A percentile compares a stretch with the other conserved stretches of the same genome.
These are phyloP conservation scores for Babesia gibsoni DNA, from an alignment of 169 alveolate genomes.

Conservation along the genomic window DNA sequence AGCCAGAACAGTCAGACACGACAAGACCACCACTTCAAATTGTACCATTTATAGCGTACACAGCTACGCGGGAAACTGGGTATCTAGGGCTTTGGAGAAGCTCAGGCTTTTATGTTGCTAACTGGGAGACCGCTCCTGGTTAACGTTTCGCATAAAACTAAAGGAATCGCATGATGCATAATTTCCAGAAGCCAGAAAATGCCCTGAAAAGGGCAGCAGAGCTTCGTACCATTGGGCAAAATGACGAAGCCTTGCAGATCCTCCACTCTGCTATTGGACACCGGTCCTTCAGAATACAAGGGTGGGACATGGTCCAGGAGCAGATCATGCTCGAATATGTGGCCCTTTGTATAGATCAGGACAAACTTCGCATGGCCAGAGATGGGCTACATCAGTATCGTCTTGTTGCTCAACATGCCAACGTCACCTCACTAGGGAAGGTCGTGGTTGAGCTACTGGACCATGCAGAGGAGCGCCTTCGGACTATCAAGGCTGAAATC, in stretches of 20 bases:
- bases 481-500: slow-evolving; percentile 72
- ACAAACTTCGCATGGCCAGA: slow-evolving; percentile 84
- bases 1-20: no score
- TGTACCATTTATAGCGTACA: not conserved
- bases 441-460: slow-evolving; percentile 86
- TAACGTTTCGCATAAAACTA: not conserved
- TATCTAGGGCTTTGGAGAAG: not conserved
- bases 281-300: slow-evolving; percentile 81
- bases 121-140: not conserved
- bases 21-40: no score
- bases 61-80: not conserved
- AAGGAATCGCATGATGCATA: slow-evolving; percentile 65
- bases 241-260: slow-evolving; percentile 85
- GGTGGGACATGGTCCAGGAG: slow-evolving; percentile 89
- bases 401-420: slow-evolving; percentile 85
- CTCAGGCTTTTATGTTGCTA: no score
- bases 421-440: slow-evolving; percentile 86
- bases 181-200: slow-evolving; percentile 87
- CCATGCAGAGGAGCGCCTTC: slow-evolving; percentile 83
- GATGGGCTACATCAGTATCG: slow-evolving; percentile 89
- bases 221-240: slow-evolving; percentile 85
- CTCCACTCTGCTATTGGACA: slow-evolving; percentile 87
- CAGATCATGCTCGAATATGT: slow-evolving; percentile 86
- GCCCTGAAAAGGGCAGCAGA: slow-evolving; percentile 90
- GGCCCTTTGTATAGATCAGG: slow-evolving; percentile 84